Evolutionary conservation across 495 filamentous ascomycete genomes (phyloP), one percentile per base, ranked within the genome.

Genomic region (Aspergillus sclerotioniger): DNA sequence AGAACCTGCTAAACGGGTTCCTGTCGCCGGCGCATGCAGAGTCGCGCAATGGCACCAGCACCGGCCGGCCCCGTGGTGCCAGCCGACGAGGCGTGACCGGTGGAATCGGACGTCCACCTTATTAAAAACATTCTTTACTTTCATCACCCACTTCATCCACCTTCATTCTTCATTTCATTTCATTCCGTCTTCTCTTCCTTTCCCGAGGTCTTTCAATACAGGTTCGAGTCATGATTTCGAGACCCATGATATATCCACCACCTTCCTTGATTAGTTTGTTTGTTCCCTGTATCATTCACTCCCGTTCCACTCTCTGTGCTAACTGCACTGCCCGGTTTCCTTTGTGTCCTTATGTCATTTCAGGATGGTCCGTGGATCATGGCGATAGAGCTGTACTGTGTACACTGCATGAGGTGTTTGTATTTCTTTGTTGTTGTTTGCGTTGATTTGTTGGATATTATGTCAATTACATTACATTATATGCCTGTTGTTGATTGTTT

Each of bases 21-120:
- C 61, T 77, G 15, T 70, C 69, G 6, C 66, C 73, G n/a, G 32
- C 54, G 28, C 46, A 60, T 25, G 56, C 61, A 6, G 61, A 61
- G 20, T 21, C 49, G 35, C 41, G 51, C 17, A 25, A 29, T 44
- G 33, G 20, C 25, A 15, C 44, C 29, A 28, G 20, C 25, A 15
- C 44, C 29, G 43, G 52, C 10, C 59, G 63, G 31, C 41, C 52
- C 33, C 62, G 45, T 51, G 57, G 65, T 48, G 44, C 51, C 7
- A 63, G 60, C 48, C 62, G 65, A 61, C 71, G 71, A 19, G 63
- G 62, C 43, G 59, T 61, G 37, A 71, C 61, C n/a, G 68, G 64
- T 33, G 64, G 64, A 10, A 67, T 79, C 41, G 75, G 76, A 49
- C 71, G 74, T 15, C 76, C 76, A 21, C 76, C 76, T 3, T 79